These are phyloP conservation scores for Eutypella sp. DNA, from an alignment of 2,329 filamentous ascomycete species.

Conservation along the genomic window DNA sequence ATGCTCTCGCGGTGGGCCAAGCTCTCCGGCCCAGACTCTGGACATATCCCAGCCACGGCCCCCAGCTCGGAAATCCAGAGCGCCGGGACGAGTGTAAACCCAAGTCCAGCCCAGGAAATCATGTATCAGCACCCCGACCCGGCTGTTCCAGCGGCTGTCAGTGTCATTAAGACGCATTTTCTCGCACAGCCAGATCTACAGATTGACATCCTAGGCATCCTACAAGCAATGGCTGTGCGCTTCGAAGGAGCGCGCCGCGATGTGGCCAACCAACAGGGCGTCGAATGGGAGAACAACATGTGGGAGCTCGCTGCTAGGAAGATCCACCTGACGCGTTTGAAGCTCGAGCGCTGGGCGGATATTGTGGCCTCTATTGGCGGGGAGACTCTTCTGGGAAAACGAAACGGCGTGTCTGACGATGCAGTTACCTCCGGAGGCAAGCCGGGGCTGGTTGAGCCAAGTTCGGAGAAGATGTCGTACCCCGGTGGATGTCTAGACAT, in stretches of 20 bases:
- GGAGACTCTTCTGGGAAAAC: constrained; percentile 18
- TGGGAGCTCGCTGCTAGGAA: constrained; percentile 47
- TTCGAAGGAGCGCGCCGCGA: constrained; percentile 36
- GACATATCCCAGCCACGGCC: too few species aligned
- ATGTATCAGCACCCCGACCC: constrained; percentile 28
- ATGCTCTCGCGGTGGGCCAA: constrained; percentile 49
- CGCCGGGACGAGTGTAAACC: constrained; percentile 2
- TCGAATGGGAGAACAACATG: constrained; percentile 37
- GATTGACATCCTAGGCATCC: constrained; percentile 39
- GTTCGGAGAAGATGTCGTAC: constrained; percentile 8
- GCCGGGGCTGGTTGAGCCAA: constrained; percentile 1
- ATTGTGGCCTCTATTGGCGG: constrained; percentile 31
- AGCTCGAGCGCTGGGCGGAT: constrained; percentile 43
- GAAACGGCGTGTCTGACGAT: background rate
- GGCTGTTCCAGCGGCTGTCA: constrained; percentile 34
- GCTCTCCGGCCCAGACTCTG: constrained; percentile 32
- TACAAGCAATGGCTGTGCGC: constrained; percentile 35
- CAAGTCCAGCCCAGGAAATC: background rate
- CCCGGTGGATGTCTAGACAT: constrained; percentile 5
- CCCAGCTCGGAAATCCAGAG: constrained; percentile 5
- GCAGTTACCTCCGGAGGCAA: constrained; percentile 1
- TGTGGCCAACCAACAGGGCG: constrained; percentile 20
- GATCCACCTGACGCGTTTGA: constrained; percentile 40
- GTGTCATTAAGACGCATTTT: constrained; percentile 35
- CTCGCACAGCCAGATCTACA: constrained; percentile 39